A percentile compares a stretch with the other conserved stretches of the same genome.
Conservation (phyloP, 169 alveolate species). For the Eimeria necatrix region DNA sequence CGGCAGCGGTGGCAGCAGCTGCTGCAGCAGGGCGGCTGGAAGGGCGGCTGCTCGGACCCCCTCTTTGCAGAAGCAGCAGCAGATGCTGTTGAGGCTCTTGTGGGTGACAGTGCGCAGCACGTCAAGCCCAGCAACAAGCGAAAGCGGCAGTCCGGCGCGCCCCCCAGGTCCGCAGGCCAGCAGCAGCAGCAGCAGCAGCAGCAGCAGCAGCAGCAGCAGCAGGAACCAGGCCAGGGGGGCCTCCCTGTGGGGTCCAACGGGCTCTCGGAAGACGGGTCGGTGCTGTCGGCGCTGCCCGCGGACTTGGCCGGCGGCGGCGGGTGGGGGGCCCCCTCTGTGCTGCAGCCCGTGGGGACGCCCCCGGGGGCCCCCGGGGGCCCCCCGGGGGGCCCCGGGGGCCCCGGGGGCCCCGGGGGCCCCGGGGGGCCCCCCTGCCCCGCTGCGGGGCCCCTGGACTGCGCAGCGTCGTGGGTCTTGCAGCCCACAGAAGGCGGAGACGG, state of each 20-base stretch:
- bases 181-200: conserved; percentile 57
- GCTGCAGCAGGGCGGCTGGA: conserved; percentile 72
- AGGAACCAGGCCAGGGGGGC: background rate
- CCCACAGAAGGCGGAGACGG: conserved; percentile 11
- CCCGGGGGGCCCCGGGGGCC: conserved; percentile 15
- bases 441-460: conserved; percentile 29
- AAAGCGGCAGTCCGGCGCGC: conserved; percentile 27
- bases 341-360: background rate
- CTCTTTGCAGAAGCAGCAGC: conserved; percentile 61
- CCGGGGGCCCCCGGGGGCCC: background rate
- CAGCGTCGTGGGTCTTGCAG: conserved; percentile 47
- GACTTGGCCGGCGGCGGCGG: conserved; percentile 14
- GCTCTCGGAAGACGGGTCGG: background rate
- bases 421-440: conserved; percentile 21
- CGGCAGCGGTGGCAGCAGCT: conserved; percentile 50
- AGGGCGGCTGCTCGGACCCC: conserved; percentile 35
- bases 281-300: background rate
- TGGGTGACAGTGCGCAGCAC: background rate
- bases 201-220: conserved; percentile 65
- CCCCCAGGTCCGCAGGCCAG: background rate
- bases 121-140: conserved; percentile 17
- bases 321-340: background rate
- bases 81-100: conserved; percentile 57
- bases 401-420: conserved; percentile 16
- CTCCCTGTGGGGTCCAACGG: background rate